phyloP scores from a whole-genome alignment of 331 rosid species.

The Malus hybrid region DNA sequence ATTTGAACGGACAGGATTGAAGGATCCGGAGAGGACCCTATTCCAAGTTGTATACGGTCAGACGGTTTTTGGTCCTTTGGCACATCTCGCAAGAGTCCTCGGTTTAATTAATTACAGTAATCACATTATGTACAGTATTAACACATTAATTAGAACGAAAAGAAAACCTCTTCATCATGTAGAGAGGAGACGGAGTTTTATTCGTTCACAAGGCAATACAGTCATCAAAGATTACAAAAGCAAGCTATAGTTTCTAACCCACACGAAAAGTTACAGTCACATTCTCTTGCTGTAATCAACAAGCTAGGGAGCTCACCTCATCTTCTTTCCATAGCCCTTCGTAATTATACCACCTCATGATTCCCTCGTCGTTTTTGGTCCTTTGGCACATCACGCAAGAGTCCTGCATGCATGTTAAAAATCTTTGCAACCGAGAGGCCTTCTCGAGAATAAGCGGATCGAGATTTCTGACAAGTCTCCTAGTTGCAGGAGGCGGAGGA shows the following conservation, averaged over 20 bases:
- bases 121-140: not conserved
- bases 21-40: too few species aligned
- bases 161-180: not conserved
- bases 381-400: slow-evolving; percentile 66
- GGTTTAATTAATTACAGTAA: too few species aligned
- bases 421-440: slow-evolving; percentile 54
- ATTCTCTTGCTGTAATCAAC: slow-evolving; percentile 17
- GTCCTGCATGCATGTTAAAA: slow-evolving; percentile 58
- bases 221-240: slow-evolving; percentile 8
- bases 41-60: too few species aligned
- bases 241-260: slow-evolving; percentile 8
- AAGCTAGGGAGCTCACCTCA: slow-evolving; percentile 56
- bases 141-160: not conserved
- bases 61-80: too few species aligned
- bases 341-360: slow-evolving; percentile 76
- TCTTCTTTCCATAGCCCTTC: slow-evolving; percentile 64
- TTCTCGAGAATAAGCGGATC: slow-evolving; percentile 36
- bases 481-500: slow-evolving; percentile 36
- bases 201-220: not conserved
- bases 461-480: slow-evolving; percentile 27
- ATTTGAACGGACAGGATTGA: too few species aligned
- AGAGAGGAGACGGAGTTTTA: not conserved
- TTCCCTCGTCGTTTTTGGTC: slow-evolving; percentile 58
- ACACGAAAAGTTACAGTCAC: not conserved
- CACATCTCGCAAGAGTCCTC: too few species aligned